A percentile compares a stretch with the other conserved stretches of the same genome.
Evolutionary conservation across 768 basidiomycete species (phyloP).

Genomic region (Trametes elegans): DNA sequence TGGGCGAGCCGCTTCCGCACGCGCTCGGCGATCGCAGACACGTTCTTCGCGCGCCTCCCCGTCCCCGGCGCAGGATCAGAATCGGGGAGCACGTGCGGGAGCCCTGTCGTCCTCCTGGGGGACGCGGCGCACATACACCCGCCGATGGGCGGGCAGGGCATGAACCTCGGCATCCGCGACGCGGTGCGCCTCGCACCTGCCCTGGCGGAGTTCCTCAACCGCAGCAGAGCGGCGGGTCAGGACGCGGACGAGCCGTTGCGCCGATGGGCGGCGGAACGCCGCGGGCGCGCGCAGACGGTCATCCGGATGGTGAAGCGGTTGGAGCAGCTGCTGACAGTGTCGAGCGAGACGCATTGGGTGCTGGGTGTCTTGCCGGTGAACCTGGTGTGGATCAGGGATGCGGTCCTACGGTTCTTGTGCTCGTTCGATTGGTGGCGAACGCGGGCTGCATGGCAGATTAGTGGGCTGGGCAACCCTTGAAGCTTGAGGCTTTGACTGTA

Average conservation of each 20-base stretch:
- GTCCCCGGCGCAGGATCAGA: neutral
- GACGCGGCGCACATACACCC: conserved; percentile 56
- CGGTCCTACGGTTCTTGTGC: conserved; percentile 24
- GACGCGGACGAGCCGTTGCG: conserved; percentile 32
- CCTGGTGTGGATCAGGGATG: conserved; percentile 27
- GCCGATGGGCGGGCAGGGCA: conserved; percentile 54
- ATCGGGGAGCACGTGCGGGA: conserved; percentile 2
- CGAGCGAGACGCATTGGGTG: conserved; percentile 20
- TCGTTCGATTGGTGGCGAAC: conserved; percentile 23
- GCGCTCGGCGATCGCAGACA: conserved; percentile 43
- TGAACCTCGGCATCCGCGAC: conserved; percentile 60
- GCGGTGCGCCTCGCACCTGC: conserved; percentile 45
- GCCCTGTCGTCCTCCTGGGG: conserved; percentile 33
- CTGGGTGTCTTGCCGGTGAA: conserved; percentile 26
- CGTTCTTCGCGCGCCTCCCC: conserved; percentile 34
- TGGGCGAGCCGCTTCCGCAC: conserved; percentile 50
- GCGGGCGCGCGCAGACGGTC: conserved; percentile 39
- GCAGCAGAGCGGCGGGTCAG: conserved; percentile 3
- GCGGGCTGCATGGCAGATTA: conserved; percentile 27
- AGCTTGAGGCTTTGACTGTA: too few relatives aligned
- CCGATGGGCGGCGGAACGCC: conserved; percentile 36
- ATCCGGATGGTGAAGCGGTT: conserved; percentile 41
- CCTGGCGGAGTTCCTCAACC: conserved; percentile 36
- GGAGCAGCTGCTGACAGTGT: conserved; percentile 25
- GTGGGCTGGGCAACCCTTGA: conserved; percentile 30